These are phyloP conservation scores for Amanita fuliginea DNA, from an alignment of 768 basidiomycete genomes.

Conservation along the genomic window DNA sequence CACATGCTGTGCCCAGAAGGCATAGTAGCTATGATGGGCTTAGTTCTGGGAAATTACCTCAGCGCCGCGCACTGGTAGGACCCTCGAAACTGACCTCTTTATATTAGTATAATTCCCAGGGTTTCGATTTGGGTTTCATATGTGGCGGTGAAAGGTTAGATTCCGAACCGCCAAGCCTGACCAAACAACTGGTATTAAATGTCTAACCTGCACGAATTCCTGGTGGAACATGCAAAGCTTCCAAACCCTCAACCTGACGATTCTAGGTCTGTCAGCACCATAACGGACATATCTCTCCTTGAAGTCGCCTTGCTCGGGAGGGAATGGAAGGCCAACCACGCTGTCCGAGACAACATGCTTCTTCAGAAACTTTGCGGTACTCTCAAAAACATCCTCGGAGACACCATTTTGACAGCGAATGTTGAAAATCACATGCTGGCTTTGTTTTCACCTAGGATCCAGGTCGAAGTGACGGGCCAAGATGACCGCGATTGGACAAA, in stretches of 20 bases:
- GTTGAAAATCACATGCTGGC: conserved; percentile 7
- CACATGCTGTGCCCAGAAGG: no score
- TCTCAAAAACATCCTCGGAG: conserved; percentile 10
- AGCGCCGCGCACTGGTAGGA: no score
- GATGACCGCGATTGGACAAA: conserved; percentile 7
- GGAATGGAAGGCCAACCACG: conserved; percentile 1
- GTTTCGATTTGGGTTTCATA: no score
- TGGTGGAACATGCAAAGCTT: conserved; percentile 11
- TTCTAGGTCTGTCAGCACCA: conserved; percentile 2
- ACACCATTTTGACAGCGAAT: conserved; percentile 8
- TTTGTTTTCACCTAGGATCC: conserved; percentile 9
- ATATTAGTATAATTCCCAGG: no score
- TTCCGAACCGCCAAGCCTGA: no score
- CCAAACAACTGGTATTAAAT: no score
- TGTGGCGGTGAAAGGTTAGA: no score
- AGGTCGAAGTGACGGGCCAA: neutral
- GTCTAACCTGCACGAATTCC: conserved; percentile 9
- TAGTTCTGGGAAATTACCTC: no score
- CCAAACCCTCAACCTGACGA: conserved; percentile 8
- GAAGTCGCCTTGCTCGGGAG: conserved; percentile 8
- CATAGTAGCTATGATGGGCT: no score
- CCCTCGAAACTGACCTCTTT: no score
- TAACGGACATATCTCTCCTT: conserved; percentile 1
- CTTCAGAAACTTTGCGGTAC: conserved; percentile 9
- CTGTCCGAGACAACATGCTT: neutral